phyloP scores from a whole-genome alignment of 768 basidiomycete genomes.

The Mycena kentingensis region DNA sequence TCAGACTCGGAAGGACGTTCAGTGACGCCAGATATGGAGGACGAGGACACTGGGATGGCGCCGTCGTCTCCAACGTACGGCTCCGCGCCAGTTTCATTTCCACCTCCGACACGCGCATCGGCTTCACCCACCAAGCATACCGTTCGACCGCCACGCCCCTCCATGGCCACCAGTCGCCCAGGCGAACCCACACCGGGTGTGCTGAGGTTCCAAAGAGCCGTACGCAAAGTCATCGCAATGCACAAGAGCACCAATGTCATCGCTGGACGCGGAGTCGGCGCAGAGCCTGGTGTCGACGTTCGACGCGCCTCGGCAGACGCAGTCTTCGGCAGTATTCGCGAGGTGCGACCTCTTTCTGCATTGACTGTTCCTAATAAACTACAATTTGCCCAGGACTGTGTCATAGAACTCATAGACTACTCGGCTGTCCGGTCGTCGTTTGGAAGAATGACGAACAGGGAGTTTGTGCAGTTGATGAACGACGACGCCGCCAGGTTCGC shows the following conservation, averaged over 20 bases:
- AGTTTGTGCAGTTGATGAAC: conserved; percentile 60
- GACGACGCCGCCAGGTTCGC: conserved; percentile 42
- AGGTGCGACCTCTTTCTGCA: no score
- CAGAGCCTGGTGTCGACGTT: conserved; percentile 73
- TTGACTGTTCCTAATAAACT: no score
- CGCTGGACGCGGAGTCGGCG: conserved; percentile 49
- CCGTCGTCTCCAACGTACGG: conserved; percentile 27
- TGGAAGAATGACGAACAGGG: conserved; percentile 58
- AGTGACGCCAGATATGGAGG: conserved; percentile 64
- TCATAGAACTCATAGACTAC: conserved; percentile 71
- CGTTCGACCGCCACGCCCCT: conserved; percentile 13
- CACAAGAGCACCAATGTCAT: conserved; percentile 49
- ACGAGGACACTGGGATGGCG: conserved; percentile 34
- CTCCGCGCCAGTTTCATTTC: conserved; percentile 12
- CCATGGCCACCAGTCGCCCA: conserved; percentile 16
- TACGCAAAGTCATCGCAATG: conserved; percentile 65
- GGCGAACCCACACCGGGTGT: conserved; percentile 45
- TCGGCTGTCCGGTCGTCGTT: conserved; percentile 55
- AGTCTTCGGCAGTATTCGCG: conserved; percentile 58
- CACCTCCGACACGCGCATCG: conserved; percentile 18
- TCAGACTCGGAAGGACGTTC: conserved; percentile 67
- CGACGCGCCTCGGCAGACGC: conserved; percentile 58
- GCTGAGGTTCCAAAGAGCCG: conserved; percentile 56
- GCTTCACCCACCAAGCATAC: conserved; percentile 19
- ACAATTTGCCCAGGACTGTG: conserved; percentile 60